Conservation (phyloP, 768 basidiomycete genomes). For the Thelephora aurantiotincta region DNA sequence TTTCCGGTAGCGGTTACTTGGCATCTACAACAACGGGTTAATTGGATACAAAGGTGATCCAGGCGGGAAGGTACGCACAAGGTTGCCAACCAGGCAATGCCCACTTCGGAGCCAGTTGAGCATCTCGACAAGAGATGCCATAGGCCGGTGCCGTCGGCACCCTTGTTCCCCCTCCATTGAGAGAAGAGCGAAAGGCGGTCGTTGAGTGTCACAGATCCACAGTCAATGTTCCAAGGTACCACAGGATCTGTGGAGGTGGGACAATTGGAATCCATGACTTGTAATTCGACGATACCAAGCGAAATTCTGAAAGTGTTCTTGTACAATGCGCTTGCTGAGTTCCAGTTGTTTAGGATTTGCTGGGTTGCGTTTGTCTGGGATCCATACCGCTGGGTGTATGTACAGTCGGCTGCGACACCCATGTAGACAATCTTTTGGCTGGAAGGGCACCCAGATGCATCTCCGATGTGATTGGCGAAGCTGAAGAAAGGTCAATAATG, state of each 20-base stretch:
- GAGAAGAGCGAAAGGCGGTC: constrained; percentile 66
- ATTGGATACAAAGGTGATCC: not conserved
- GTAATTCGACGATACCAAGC: constrained; percentile 68
- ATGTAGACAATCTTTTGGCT: constrained; percentile 67
- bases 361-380: constrained; percentile 50
- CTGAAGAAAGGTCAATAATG: constrained; percentile 21
- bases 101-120: constrained; percentile 67
- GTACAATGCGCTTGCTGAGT: constrained; percentile 61
- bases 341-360: constrained; percentile 69
- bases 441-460: constrained; percentile 55
- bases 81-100: constrained; percentile 81
- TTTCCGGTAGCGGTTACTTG: constrained; percentile 35
- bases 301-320: constrained; percentile 76
- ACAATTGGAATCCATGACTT: constrained; percentile 55
- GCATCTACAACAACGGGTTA: constrained; percentile 25
- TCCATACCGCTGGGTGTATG: constrained; percentile 53
- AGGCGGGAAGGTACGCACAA: constrained; percentile 27
- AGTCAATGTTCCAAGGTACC: constrained; percentile 67
- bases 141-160: constrained; percentile 62
- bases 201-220: constrained; percentile 44
- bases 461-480: constrained; percentile 56
- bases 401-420: constrained; percentile 84
- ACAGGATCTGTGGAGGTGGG: constrained; percentile 36
- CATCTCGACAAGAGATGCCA: constrained; percentile 87
- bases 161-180: constrained; percentile 63